Conservation (phyloP, 1,139 yeast species). For the Pneumocystis wakefieldiae region DNA sequence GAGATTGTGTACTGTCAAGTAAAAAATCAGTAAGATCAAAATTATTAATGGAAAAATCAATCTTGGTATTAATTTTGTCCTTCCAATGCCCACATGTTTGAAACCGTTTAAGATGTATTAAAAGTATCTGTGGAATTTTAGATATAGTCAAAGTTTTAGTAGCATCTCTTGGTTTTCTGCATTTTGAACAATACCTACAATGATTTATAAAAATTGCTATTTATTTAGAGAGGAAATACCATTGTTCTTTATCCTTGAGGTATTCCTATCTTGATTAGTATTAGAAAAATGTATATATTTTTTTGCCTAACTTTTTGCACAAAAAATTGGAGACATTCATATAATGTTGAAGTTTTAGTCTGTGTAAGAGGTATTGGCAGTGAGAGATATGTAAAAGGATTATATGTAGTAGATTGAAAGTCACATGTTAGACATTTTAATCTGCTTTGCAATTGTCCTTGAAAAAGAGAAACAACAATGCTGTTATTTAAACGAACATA, state of each 20-base stretch:
- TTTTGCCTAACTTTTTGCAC: not conserved
- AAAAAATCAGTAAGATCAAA: constrained; percentile 65
- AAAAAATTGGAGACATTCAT: not conserved
- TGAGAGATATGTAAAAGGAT: constrained; percentile 60
- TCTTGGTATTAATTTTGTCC: constrained; percentile 47
- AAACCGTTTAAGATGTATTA: constrained; percentile 71
- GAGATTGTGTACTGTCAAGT: not conserved
- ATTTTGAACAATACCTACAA: constrained; percentile 48
- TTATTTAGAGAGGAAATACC: not conserved
- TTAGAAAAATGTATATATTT: not conserved
- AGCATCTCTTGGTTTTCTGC: constrained; percentile 52
- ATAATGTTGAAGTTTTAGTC: not conserved
- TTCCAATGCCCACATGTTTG: constrained; percentile 32
- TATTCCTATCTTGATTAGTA: not conserved
- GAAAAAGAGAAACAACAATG: constrained; percentile 68
- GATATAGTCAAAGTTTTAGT: constrained; percentile 56
- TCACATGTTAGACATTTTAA: constrained; percentile 63
- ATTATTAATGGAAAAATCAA: constrained; percentile 42
- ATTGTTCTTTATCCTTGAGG: not conserved
- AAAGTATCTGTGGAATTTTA: constrained; percentile 55
- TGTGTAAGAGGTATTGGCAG: constrained; percentile 46
- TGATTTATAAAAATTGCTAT: not conserved
- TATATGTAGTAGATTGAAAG: constrained; percentile 73
- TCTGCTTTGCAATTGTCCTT: constrained; percentile 78
- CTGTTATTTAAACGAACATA: constrained; percentile 75